phyloP scores from a whole-genome alignment of 768 basidiomycete genomes.

The Crepidotus variabilis region DNA sequence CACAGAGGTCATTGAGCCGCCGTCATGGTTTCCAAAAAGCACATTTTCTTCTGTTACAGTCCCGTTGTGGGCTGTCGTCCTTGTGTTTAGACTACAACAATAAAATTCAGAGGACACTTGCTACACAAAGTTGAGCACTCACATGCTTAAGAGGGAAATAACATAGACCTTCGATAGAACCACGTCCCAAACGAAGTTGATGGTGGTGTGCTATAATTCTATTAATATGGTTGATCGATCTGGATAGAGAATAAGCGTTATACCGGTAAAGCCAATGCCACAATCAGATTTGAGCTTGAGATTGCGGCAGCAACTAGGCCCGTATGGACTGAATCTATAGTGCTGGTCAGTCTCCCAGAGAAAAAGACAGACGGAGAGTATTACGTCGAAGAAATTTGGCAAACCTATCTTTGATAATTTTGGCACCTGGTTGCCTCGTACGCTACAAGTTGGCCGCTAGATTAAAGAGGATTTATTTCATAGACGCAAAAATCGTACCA shows the following conservation, averaged over 20 bases:
- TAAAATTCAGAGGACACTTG: no score
- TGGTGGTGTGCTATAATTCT: constrained; percentile 6
- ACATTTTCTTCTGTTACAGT: not conserved
- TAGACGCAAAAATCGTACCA: not conserved
- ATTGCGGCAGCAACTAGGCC: constrained; percentile 25
- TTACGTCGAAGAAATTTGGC: constrained; percentile 26
- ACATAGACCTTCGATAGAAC: constrained; percentile 27
- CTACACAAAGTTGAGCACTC: not conserved
- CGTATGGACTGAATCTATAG: constrained; percentile 22
- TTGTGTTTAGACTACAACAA: not conserved
- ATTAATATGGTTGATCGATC: not conserved
- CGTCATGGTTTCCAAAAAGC: not conserved
- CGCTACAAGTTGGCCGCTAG: no score
- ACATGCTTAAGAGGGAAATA: constrained; percentile 23
- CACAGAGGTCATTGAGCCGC: not conserved
- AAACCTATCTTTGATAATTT: not conserved
- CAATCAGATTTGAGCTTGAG: constrained; percentile 24
- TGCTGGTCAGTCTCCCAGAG: not conserved
- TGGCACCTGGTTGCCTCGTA: not conserved
- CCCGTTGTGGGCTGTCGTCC: not conserved
- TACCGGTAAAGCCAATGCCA: constrained; percentile 22
- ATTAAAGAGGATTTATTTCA: no score
- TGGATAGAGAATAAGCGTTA: constrained; percentile 2
- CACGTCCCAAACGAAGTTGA: constrained; percentile 26
- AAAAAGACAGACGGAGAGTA: not conserved